Percentiles rank a stretch among this genome's conserved stretches.
These are phyloP conservation scores for Trametes hirsuta DNA, from an alignment of 1,284 basidiomycete genomes.

Conservation along the genomic window DNA sequence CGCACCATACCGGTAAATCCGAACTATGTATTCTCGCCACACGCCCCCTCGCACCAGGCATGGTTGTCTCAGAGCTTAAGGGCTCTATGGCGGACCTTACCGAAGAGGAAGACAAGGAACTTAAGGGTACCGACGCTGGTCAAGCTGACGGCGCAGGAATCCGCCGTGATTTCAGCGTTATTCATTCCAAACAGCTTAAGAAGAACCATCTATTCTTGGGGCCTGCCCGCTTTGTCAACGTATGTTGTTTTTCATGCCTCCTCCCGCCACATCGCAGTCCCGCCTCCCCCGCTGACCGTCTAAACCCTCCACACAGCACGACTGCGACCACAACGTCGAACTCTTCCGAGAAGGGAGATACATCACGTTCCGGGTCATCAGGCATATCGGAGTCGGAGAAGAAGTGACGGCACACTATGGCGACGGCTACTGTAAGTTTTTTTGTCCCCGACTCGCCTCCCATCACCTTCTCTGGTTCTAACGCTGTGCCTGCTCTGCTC, in stretches of 20 bases:
- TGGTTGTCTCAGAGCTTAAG: constrained; percentile 80
- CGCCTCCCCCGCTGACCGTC: background rate
- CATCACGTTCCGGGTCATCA: constrained; percentile 87
- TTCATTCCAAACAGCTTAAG: constrained; percentile 87
- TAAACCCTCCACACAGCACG: constrained; percentile 59
- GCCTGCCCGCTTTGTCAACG: constrained; percentile 93
- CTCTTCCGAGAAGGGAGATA: constrained; percentile 86
- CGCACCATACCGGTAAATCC: constrained; percentile 84
- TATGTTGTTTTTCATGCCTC: constrained; percentile 45
- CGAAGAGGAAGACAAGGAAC: constrained; percentile 79
- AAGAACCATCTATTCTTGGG: constrained; percentile 92
- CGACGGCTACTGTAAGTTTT: constrained; percentile 76
- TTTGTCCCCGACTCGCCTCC: constrained; percentile 8
- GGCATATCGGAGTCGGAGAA: constrained; percentile 79
- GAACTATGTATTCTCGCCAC: constrained; percentile 91
- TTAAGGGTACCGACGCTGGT: constrained; percentile 70
- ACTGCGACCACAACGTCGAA: constrained; percentile 90
- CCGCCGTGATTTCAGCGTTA: constrained; percentile 88
- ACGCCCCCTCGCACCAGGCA: constrained; percentile 67
- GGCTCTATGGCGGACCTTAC: constrained; percentile 87
- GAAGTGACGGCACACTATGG: constrained; percentile 89
- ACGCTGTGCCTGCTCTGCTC: constrained; percentile 5
- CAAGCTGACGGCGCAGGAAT: constrained; percentile 66
- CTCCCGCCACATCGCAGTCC: background rate
- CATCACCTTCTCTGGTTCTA: background rate